These are phyloP conservation scores for Candida sakaeoensis DNA, from an alignment of 805 yeast genomes.

Conservation along the genomic window DNA sequence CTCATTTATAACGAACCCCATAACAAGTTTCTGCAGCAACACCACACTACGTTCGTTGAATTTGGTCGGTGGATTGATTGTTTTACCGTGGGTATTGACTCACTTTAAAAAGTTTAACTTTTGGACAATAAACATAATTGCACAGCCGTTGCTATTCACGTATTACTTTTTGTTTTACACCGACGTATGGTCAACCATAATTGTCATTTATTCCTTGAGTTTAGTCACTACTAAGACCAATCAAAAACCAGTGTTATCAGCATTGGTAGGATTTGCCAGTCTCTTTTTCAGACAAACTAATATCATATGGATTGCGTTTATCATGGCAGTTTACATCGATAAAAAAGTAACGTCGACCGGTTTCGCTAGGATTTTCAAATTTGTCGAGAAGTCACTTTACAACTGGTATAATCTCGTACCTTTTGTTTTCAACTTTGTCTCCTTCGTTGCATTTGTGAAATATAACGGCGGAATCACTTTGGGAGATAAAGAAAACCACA, in stretches of 20 bases:
- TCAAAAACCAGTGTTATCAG: slow-evolving; percentile 32
- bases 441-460: slow-evolving; percentile 56
- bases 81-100: slow-evolving; percentile 46
- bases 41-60: slow-evolving; percentile 46
- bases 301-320: slow-evolving; percentile 75
- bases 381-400: slow-evolving; percentile 13
- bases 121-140: slow-evolving; percentile 26
- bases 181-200: slow-evolving; percentile 85
- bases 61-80: slow-evolving; percentile 57
- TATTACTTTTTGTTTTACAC: slow-evolving; percentile 84
- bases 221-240: slow-evolving; percentile 33
- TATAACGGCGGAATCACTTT: slow-evolving; percentile 81
- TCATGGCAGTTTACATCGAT: slow-evolving; percentile 54
- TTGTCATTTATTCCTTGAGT: slow-evolving; percentile 55
- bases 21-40: too few relatives aligned
- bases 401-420: slow-evolving; percentile 41
- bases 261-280: slow-evolving; percentile 56
- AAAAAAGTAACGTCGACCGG: slow-evolving; percentile 18
- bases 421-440: slow-evolving; percentile 45
- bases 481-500: slow-evolving; percentile 89
- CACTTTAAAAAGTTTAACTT: slow-evolving; percentile 13
- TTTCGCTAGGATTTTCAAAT: slow-evolving; percentile 12
- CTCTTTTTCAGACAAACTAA: slow-evolving; percentile 87
- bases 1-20: too few relatives aligned
- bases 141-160: slow-evolving; percentile 69